Base-by-base conservation (phyloP, 148 eudicot species). In the Vaccinium darrowii region DNA sequence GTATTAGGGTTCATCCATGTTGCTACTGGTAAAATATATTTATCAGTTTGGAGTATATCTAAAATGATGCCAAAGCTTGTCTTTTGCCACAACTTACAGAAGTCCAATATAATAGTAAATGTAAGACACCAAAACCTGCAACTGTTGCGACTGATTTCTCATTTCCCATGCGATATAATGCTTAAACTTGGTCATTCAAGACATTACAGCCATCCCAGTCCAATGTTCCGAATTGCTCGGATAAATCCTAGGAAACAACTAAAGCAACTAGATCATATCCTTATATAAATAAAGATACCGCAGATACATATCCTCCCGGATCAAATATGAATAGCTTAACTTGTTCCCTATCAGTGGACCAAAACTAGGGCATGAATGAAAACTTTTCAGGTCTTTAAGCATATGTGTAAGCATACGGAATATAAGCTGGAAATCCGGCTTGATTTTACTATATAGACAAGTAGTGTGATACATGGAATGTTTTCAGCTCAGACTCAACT, bases 181-280 rank as follows among this genome's bases (percentile, higher is more conserved):
- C 80, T 76, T 76, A 57, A 50, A 76, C 56, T 49, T 50, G 57
- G 19, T 50, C 56, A n/a, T 50, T 75, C 78, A 75, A 75, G 78
- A 75, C 52, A 73, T 43, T 47, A 19, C 47, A 43, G 47, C 53
- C 78, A 43, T 75, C 51, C 23, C 52, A 18, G 19, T 8, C 27
- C 79, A 76, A 47, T 9, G 79, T 39, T 47, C 53, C 57, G 11
- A 76, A 49, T 49, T 23, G 51, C 79, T 50, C 12, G 5, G n/a
- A 50, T 50, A 76, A 75, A n/a, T 53, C 56, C 51, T 43, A n/a
- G 6, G 8, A 65, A 65, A 3, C 47, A 65, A 9, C 10, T 23
- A 71, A 71, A 71, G 47, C 47, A 14, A 30, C 21, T 30, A 14
- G 76, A 33, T 13, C 13, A 27, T 27, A 7, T 62, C n/a, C n/a